Evolutionary conservation across 441 rosid species (phyloP).

Genomic region (Euphorbia schlechtendalii): DNA sequence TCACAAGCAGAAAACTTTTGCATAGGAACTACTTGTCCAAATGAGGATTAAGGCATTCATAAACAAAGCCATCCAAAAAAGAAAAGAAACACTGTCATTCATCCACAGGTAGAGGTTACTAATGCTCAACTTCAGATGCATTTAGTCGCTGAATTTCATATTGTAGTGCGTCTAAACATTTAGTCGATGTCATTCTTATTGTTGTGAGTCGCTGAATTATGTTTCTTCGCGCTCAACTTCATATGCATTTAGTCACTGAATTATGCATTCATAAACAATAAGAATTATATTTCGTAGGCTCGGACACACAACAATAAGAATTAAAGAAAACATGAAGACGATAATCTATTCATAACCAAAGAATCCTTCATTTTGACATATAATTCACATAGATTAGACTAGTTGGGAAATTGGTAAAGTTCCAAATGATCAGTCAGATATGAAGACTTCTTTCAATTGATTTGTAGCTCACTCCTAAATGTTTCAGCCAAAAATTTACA

Average conservation of each 20-base stretch:
- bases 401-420: no score
- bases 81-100: neutral
- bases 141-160: no score
- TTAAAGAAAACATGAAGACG: neutral
- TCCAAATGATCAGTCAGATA: no score
- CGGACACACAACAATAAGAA: neutral
- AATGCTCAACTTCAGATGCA: neutral
- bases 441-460: no score
- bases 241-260: neutral
- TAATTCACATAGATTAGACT: neutral
- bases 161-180: no score
- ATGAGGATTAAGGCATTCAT: constrained; percentile 5
- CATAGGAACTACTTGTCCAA: neutral
- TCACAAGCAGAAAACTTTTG: neutral
- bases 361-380: neutral
- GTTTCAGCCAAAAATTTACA: neutral
- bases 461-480: no score
- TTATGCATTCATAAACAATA: neutral
- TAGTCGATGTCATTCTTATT: no score
- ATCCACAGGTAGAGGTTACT: neutral
- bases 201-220: no score
- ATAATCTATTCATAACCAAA: neutral
- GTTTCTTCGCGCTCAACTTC: no score
- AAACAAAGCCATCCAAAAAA: neutral
- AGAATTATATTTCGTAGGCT: no score